Evolutionary conservation across 2,329 filamentous ascomycete genomes (phyloP).

Genomic region (Verticillium zaregamsianum): DNA sequence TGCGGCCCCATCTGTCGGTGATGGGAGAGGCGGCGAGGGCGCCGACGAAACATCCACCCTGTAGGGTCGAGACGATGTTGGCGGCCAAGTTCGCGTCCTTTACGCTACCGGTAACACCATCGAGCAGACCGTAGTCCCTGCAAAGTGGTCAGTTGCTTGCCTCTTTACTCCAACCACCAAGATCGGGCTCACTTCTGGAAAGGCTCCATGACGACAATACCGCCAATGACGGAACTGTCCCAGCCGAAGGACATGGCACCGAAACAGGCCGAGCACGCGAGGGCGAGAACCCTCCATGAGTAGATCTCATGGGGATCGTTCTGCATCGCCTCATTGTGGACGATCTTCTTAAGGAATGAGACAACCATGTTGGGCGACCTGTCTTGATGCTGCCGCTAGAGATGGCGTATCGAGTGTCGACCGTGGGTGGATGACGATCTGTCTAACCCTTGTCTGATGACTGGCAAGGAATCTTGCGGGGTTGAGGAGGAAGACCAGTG

Average conservation of each 20-base stretch:
- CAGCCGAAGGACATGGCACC: constrained; percentile 56
- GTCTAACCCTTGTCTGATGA: neutral
- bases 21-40: constrained; percentile 27
- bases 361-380: constrained; percentile 9
- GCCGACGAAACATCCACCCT: constrained; percentile 25
- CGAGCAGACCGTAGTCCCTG: constrained; percentile 21
- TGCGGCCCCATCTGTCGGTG: constrained; percentile 35
- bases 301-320: constrained; percentile 65
- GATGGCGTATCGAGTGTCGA: neutral
- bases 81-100: constrained; percentile 15
- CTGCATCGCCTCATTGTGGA: constrained; percentile 57
- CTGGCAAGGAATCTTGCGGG: neutral
- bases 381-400: constrained; percentile 1
- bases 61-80: constrained; percentile 21
- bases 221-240: constrained; percentile 62
- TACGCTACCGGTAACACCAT: constrained; percentile 3
- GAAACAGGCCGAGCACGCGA: constrained; percentile 54
- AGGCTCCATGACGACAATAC: constrained; percentile 55
- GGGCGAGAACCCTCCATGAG: constrained; percentile 61
- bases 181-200: constrained; percentile 44
- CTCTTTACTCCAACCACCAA: constrained; percentile 39
- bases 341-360: constrained; percentile 34
- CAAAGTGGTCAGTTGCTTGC: constrained; percentile 46
- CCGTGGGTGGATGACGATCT: neutral
- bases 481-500: neutral